A percentile compares a stretch with the other conserved stretches of the same genome.
These are phyloP conservation scores for Clathrus columnatus DNA, from an alignment of 768 basidiomycete genomes.

Conservation along the genomic window DNA sequence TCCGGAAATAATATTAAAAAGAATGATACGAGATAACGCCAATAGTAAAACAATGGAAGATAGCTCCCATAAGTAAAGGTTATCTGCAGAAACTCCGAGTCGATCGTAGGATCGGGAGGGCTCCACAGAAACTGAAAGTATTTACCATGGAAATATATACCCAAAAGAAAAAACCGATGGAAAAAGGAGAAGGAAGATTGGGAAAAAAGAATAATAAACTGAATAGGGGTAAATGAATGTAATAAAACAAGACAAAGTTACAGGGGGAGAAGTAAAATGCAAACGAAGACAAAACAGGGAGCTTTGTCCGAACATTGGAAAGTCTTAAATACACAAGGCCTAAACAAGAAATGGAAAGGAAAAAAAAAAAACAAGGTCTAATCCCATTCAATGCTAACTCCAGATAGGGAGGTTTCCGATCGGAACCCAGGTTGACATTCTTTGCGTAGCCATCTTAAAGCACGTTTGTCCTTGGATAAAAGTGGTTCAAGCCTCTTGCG, in stretches of 20 bases:
- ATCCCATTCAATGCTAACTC: slow-evolving; percentile 76
- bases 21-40: neutral
- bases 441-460: slow-evolving; percentile 69
- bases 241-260: neutral
- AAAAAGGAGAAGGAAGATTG: neutral
- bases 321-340: neutral
- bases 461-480: slow-evolving; percentile 71
- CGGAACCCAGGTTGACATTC: slow-evolving; percentile 73
- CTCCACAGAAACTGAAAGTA: neutral
- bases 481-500: slow-evolving; percentile 53
- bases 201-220: neutral
- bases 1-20: neutral
- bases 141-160: neutral
- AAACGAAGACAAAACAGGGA: neutral
- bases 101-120: neutral
- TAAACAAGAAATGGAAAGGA: slow-evolving; percentile 17
- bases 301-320: neutral
- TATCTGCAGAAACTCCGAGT: no score
- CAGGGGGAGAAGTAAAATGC: neutral
- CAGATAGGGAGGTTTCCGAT: slow-evolving; percentile 51
- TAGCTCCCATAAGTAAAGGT: neutral
- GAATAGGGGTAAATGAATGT: neutral
- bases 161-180: neutral
- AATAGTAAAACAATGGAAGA: neutral
- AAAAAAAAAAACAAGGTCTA: slow-evolving; percentile 21